Evolutionary conservation across 202 grass and related monocot genomes (phyloP), one percentile per base, ranked within the genome.

Genomic region (Brachypodium distachyon): DNA sequence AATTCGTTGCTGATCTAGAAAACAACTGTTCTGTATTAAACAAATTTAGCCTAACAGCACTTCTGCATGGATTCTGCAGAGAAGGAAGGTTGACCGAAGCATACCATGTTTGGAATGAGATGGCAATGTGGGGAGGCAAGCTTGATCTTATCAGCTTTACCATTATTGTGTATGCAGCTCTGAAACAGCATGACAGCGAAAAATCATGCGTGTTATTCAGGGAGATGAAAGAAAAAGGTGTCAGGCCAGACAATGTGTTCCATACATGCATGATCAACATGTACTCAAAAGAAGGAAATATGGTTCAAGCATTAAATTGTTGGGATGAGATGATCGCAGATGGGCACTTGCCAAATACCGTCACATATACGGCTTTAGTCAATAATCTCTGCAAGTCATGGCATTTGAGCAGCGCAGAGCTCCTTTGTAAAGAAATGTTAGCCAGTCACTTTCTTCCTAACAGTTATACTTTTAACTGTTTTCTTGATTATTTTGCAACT

Each of bases 341-440:
- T 66, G 79, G 89, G 21, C 85, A 77, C 73, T 73, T 32, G 26
- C 75, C 84, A 44, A 96, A 90, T 92, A 75, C 47, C 28, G 68
- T 96, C 38, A 92, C 89, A 71, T 72, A 87, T 71, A 90, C 84
- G 0, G 73, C 81, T 60, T 64, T 98, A 61, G 78, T 92, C 81
- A 88, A 95, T 88, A 85, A 90, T 62, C n/a, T 94, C 11, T 94
- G 91, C 72, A 98, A 94, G 73, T 88, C 77, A 72, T 91, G 91
- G 44, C 67, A 84, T 82, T 83, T 94, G 62, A 81, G 77, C 40
- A 88, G 88, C 7, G 89, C 87, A 82, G 67, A 94, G 84, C 61
- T 89, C 67, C 83, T 94, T 47, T 88, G 84, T 61, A 88, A 87
- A 86, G 92, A 92, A 84, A 96, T 96, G 85, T 78, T 85, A 61